Conservation (phyloP, 352 stramenopile species). For the Phytophthora pinifolia region DNA sequence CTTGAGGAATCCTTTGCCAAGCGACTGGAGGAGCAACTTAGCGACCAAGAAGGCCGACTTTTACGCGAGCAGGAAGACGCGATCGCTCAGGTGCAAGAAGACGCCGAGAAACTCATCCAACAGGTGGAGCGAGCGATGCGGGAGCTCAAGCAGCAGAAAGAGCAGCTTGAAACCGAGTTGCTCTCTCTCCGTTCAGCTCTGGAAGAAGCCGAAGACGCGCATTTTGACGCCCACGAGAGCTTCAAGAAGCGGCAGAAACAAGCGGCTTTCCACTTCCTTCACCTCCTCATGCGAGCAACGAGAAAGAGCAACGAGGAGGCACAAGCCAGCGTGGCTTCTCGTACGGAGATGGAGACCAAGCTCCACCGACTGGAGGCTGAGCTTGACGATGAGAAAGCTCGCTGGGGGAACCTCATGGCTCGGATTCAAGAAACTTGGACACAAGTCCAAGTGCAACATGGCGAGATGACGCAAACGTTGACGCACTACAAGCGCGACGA, state of each 20-base stretch:
- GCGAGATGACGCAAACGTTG: slow-evolving; percentile 69
- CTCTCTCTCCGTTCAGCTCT: slow-evolving; percentile 45
- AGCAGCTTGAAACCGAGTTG: slow-evolving; percentile 63
- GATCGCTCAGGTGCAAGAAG: slow-evolving; percentile 75
- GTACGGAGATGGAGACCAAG: slow-evolving; percentile 19
- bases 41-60: slow-evolving; percentile 45
- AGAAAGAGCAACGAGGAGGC: slow-evolving; percentile 32
- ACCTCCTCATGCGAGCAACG: slow-evolving; percentile 42
- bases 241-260: slow-evolving; percentile 57
- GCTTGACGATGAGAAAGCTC: slow-evolving; percentile 28
- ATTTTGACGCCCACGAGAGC: slow-evolving; percentile 67
- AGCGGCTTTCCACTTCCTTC: slow-evolving; percentile 54
- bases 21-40: slow-evolving; percentile 39
- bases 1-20: slow-evolving; percentile 35
- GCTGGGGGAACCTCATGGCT: slow-evolving; percentile 29
- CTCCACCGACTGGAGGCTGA: slow-evolving; percentile 17
- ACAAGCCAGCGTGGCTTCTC: slow-evolving; percentile 20
- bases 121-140: slow-evolving; percentile 73
- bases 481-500: slow-evolving; percentile 85
- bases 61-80: slow-evolving; percentile 69
- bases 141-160: slow-evolving; percentile 75
- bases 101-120: slow-evolving; percentile 77
- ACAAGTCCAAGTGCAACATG: slow-evolving; percentile 40
- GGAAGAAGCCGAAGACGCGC: slow-evolving; percentile 73
- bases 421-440: slow-evolving; percentile 38